A percentile compares a stretch with the other conserved stretches of the same genome.
Conservation (phyloP, 257 asterid genomes). For the Petunia axillaris region DNA sequence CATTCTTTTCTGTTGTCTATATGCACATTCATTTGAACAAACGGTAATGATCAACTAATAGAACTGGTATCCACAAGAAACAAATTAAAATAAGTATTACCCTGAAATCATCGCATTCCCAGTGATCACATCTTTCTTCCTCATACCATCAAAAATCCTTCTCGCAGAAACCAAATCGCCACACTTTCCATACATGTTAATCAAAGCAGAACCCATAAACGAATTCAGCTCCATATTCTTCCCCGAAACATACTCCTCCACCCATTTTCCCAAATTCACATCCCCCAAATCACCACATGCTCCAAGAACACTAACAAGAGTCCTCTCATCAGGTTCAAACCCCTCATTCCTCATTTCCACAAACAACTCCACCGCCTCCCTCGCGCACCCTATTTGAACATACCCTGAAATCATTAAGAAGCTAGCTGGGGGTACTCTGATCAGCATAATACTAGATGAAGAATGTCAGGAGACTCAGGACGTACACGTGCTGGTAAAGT, state of each 20-base stretch:
- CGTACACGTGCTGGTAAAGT: too few relatives aligned
- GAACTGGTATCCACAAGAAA: background rate
- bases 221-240: constrained; percentile 58
- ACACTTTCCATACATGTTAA: constrained; percentile 81
- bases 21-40: background rate
- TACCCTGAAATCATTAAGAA: constrained; percentile 76
- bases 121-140: constrained; percentile 59
- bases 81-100: constrained; percentile 35
- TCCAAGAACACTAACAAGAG: constrained; percentile 76
- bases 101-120: constrained; percentile 97
- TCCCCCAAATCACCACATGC: constrained; percentile 86
- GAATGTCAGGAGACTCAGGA: too few relatives aligned
- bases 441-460: too few relatives aligned
- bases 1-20: constrained; percentile 11
- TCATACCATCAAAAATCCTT: constrained; percentile 52
- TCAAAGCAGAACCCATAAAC: constrained; percentile 76
- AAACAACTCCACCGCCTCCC: constrained; percentile 76
- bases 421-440: too few relatives aligned
- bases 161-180: constrained; percentile 76
- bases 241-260: constrained; percentile 52
- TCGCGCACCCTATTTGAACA: constrained; percentile 60
- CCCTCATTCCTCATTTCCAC: constrained; percentile 61
- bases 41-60: background rate
- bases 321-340: constrained; percentile 77
- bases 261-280: constrained; percentile 60